Evolutionary conservation across 345 rosid species (phyloP), one percentile per base, ranked within the genome.

Genomic region (Melaleuca quinquenervia): DNA sequence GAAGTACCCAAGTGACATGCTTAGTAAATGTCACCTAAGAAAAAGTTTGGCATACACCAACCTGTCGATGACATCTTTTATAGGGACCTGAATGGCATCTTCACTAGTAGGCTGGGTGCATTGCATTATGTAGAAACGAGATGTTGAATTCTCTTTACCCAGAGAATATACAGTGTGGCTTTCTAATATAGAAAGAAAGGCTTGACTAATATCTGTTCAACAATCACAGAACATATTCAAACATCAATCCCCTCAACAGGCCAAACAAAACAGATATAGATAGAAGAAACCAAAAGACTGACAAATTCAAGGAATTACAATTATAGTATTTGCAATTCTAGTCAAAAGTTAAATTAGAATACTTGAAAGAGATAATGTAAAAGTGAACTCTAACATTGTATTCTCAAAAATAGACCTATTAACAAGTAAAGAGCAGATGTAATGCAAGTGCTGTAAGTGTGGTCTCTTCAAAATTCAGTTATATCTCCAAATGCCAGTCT

Each of bases 101-200:
- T 84, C 88, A 6, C 83, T 45, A 41, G 86, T 88, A 76, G 86
- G 27, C 70, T 87, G 87, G 84, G 82, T 85, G 90, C 92, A 88
- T 74, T 92, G 91, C 92, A 94, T 86, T 85, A 92, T 90, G 90
- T 92, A 94, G 86, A 94, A 92, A 49, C 90, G 86, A 49, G 88
- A 56, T 5, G 89, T 75, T 16, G 94, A 90, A 91, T 91, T 92
- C 84, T 90, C 93, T 90, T 90, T 89, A 75, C 90, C 89, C 86
- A 92, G 83, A 36, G 95, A 93, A 51, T 84, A 89, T 21, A 91
- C 91, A 74, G 88, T 87, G 89, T 92, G 92, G 86, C 92, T 91
- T 88, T 91, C 92, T 86, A 92, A 51, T 74, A 94, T 91, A 85
- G 78, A 88, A 84, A 93, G 85, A 85, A 89, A 89, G 29, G 85